Conservation (phyloP, 176 grass and related monocot genomes). For the Neostapfia colusana region DNA sequence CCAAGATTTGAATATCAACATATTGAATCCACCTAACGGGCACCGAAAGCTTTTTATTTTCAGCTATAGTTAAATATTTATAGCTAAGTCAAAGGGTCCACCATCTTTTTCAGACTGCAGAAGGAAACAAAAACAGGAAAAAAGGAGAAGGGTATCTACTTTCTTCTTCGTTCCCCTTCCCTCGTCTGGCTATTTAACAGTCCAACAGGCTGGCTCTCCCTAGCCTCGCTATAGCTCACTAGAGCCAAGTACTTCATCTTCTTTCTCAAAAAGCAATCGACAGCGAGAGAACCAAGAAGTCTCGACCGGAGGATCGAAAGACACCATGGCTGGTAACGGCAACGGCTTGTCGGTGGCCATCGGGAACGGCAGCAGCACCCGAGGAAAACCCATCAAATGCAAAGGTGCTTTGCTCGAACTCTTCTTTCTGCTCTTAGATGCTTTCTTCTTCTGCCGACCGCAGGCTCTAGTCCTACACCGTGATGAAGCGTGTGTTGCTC, state of each 20-base stretch:
- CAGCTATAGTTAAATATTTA: not conserved
- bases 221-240: not conserved
- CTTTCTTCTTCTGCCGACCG: too few relatives aligned
- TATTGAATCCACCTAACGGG: too few relatives aligned
- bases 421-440: not conserved
- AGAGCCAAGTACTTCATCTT: not conserved
- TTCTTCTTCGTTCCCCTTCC: not conserved
- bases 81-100: not conserved
- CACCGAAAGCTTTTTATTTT: too few relatives aligned
- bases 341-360: not conserved
- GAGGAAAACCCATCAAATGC: conserved; percentile 66
- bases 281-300: not conserved
- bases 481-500: not conserved
- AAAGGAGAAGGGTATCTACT: not conserved
- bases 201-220: not conserved
- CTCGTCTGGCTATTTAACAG: conserved; percentile 1
- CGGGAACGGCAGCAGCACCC: conserved; percentile 31
- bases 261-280: too few relatives aligned
- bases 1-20: too few relatives aligned
- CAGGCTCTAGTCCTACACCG: not conserved
- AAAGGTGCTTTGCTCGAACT: conserved; percentile 46
- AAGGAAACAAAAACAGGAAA: not conserved
- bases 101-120: not conserved
- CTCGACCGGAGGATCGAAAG: not conserved
- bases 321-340: conserved; percentile 22